Base-by-base conservation (phyloP, 148 eudicot genomes). In the Rhododendron ferrugineum region DNA sequence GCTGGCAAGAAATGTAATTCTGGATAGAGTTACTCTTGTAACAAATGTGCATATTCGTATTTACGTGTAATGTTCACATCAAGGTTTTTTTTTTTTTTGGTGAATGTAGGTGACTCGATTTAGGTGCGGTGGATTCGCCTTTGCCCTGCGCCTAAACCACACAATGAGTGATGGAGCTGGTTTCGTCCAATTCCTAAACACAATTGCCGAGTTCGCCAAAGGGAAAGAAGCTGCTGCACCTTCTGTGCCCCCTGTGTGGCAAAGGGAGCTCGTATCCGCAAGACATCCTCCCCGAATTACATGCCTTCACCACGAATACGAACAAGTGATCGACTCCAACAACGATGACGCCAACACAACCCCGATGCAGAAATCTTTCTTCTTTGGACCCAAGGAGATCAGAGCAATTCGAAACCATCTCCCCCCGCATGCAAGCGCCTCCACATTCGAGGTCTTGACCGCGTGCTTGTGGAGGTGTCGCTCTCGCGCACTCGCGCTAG, bases 401-500 rank as follows among this genome's bases (percentile, higher is more conserved):
- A 68, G 28, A 54, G 46, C 89, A 13, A 30, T 80, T 32, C 3
- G 7, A 10, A 52, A 52, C 34, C 68, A 68, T 10, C 81, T 86
- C 32, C 80, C 84, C 2, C 50, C 16, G 11, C 40, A 46, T 85
- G 15, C 40, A 56, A 34, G 16, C 5, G 8, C 28, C 32, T 81
- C 91, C 23, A 88, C 82, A 3, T 86, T 82, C 1, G 85, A 86
- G 28, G 78, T 86, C 15, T 82, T 86, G 5, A 86, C 88, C n/a
- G 88, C 87, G 11, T 81, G 87, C 76, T 74, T 86, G 32, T 86
- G 87, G 87, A 36, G 76, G 8, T 86, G 81, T 20, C 87, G 75
- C 22, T 82, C 87, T 8, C 28, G 75, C 23, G 87, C 87, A 36
- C 87, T 86, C 32, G 56, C 30, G 4, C 84, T 46, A 0, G 84